Evolutionary conservation across 78 protist genomes (phyloP).

Genomic region (Monosiga brevicollis): DNA sequence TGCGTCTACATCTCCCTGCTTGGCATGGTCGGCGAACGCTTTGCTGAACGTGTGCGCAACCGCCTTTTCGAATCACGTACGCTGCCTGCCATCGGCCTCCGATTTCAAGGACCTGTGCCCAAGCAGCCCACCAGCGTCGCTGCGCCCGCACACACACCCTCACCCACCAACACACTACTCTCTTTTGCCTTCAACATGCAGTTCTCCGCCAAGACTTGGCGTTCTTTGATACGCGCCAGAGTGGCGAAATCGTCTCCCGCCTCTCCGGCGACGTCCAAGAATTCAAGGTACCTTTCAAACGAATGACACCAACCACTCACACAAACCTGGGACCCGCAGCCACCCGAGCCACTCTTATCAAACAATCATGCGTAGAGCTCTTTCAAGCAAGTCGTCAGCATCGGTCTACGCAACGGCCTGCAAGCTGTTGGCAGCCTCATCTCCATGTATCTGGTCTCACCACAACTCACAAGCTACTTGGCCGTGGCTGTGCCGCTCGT

Average conservation of each 20-base stretch:
- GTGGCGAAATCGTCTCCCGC: neutral
- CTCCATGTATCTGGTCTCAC: neutral
- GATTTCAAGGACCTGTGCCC: no score
- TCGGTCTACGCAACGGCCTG: neutral
- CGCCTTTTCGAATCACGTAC: neutral
- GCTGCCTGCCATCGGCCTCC: no score
- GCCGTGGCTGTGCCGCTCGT: neutral
- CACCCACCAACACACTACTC: no score
- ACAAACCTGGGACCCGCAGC: no score
- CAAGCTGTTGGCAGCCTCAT: neutral
- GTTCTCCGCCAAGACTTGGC: neutral
- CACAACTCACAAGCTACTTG: neutral
- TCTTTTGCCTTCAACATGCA: no score
- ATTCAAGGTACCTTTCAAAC: conserved; percentile 19
- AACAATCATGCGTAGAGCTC: neutral
- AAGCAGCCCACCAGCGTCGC: no score
- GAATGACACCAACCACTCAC: no score
- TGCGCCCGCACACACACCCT: no score
- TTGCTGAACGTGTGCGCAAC: neutral
- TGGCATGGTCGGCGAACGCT: neutral
- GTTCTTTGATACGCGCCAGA: neutral
- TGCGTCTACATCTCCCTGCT: neutral
- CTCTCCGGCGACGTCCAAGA: neutral
- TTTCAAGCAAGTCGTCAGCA: neutral
- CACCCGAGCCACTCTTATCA: no score